phyloP scores from a whole-genome alignment of 1,139 yeast species.

The Ogataea hybrid region DNA sequence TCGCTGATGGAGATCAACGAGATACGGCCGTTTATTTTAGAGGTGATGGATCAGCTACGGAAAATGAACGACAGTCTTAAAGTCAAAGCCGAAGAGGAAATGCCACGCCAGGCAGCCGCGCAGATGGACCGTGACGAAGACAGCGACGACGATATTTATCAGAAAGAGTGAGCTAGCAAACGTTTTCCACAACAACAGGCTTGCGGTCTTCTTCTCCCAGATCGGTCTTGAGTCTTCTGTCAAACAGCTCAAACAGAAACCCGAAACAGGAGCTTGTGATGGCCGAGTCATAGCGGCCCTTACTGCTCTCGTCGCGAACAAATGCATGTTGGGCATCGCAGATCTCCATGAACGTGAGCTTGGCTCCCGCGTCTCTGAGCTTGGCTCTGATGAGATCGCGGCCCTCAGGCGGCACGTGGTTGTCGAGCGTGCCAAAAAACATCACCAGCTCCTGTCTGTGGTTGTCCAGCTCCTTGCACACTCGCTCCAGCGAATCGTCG shows the following conservation, averaged over 20 bases:
- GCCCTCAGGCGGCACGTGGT: conserved; percentile 78
- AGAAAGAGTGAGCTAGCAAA: conserved; percentile 43
- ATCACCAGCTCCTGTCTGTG: conserved; percentile 51
- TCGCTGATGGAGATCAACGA: conserved; percentile 86
- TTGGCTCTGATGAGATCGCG: conserved; percentile 66
- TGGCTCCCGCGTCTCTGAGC: conserved; percentile 58
- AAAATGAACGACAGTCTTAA: conserved; percentile 29
- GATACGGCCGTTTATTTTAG: conserved; percentile 74
- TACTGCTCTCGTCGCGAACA: conserved; percentile 73
- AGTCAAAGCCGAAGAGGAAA: conserved; percentile 9
- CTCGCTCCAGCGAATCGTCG: too few species aligned
- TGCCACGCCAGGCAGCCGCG: conserved; percentile 4
- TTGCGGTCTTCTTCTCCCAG: conserved; percentile 61
- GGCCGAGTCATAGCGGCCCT: conserved; percentile 79
- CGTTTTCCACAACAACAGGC: conserved; percentile 51
- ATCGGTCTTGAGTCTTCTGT: conserved; percentile 64
- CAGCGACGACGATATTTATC: conserved; percentile 23
- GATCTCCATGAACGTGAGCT: conserved; percentile 69
- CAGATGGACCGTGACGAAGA: conserved; percentile 16
- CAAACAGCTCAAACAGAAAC: conserved; percentile 67
- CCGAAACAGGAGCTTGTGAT: conserved; percentile 66
- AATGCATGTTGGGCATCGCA: conserved; percentile 85
- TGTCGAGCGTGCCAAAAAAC: conserved; percentile 77
- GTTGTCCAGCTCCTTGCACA: conserved; percentile 44
- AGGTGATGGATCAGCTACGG: conserved; percentile 72